phyloP scores from a whole-genome alignment of 2,329 filamentous ascomycete species.

The Tolypocladium paradoxum region DNA sequence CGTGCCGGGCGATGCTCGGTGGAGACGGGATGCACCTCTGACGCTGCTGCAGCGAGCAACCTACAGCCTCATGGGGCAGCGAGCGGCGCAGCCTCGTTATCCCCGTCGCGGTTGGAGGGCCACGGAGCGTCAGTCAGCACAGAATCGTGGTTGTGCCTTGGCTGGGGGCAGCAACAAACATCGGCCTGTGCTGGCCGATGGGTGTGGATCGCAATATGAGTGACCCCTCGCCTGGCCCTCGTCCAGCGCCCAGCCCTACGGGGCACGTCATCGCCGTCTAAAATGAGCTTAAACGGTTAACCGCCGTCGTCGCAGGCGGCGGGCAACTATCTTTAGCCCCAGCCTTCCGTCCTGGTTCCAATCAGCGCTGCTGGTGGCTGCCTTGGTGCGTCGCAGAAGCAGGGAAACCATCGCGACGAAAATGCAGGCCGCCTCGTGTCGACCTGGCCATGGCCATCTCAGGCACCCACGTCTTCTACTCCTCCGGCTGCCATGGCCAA shows the following conservation, averaged over 20 bases:
- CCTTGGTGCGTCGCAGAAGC: neutral
- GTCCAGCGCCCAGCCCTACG: neutral
- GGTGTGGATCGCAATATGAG: neutral
- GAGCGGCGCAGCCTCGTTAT: neutral
- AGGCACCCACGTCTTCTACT: neutral
- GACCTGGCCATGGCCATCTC: neutral
- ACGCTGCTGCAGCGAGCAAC: neutral
- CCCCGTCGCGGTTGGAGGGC: no score
- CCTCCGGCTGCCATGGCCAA: neutral
- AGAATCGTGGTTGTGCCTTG: neutral
- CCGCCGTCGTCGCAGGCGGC: neutral
- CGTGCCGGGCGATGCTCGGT: neutral
- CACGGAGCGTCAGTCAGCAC: neutral
- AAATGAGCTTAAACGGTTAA: neutral
- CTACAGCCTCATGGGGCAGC: neutral
- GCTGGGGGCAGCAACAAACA: neutral
- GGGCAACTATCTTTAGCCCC: neutral
- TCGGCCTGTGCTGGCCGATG: neutral
- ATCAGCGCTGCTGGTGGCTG: neutral
- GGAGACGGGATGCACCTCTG: conserved; percentile 1
- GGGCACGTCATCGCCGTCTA: neutral
- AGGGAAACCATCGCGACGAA: neutral
- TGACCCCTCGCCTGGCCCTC: neutral
- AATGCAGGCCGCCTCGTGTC: neutral
- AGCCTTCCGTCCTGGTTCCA: neutral